Evolutionary conservation across 768 basidiomycete genomes (phyloP).

Genomic region (Termitomyces sp.): DNA sequence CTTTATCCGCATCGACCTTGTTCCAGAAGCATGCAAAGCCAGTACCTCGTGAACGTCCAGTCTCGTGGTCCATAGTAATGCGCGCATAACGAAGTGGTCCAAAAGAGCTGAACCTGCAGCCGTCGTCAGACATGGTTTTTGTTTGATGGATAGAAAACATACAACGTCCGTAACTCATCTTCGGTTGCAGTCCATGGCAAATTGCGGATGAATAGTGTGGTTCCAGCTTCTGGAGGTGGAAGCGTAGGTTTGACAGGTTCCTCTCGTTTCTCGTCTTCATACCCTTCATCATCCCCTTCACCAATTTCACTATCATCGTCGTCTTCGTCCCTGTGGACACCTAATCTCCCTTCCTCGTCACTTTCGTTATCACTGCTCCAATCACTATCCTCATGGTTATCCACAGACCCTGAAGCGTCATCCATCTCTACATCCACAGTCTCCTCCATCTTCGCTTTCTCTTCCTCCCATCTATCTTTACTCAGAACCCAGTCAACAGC

Average conservation of each 20-base stretch:
- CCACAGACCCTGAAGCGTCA: conserved; percentile 24
- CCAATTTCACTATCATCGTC: conserved; percentile 35
- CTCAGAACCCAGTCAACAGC: conserved; percentile 97
- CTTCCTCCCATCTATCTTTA: conserved; percentile 88
- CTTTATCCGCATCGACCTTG: conserved; percentile 80
- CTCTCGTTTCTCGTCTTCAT: conserved; percentile 29
- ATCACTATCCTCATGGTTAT: conserved; percentile 20
- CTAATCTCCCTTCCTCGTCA: conserved; percentile 36
- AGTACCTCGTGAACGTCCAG: conserved; percentile 86
- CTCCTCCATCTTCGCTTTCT: conserved; percentile 50
- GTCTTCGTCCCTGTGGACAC: conserved; percentile 36
- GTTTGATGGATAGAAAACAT: conserved; percentile 21
- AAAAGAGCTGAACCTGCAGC: conserved; percentile 77
- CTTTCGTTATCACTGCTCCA: conserved; percentile 32
- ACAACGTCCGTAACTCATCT: conserved; percentile 85
- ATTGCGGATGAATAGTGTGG: conserved; percentile 92
- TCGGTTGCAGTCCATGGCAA: conserved; percentile 90
- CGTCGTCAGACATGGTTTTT: background rate
- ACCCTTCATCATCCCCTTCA: conserved; percentile 24
- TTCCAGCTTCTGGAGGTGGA: conserved; percentile 82
- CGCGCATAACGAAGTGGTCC: conserved; percentile 91
- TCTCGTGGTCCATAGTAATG: conserved; percentile 78
- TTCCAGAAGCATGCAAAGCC: conserved; percentile 99
- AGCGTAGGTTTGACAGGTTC: conserved; percentile 58
- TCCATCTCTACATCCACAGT: conserved; percentile 33